Percentiles rank a stretch among this genome's conserved stretches.
Evolutionary conservation across 1,139 yeast species (phyloP).

Genomic region (Yarrowia galli): DNA sequence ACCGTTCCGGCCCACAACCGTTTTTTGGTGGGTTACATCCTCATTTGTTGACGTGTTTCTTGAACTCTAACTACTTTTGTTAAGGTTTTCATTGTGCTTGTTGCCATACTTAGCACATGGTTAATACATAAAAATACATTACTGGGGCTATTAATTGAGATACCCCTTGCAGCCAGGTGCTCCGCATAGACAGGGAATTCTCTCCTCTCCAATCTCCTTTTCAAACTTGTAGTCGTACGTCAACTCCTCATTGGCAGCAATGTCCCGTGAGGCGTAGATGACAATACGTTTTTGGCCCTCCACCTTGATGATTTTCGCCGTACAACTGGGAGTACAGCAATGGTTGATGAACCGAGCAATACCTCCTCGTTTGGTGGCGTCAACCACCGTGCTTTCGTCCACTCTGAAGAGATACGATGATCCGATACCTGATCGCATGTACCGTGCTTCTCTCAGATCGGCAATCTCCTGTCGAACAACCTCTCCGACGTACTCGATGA

Average conservation of each 20-base stretch:
- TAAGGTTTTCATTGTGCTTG: too few relatives aligned
- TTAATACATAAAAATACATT: slow-evolving; percentile 23
- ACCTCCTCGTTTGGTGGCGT: slow-evolving; percentile 97
- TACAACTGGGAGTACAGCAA: slow-evolving; percentile 96
- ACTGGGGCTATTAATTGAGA: slow-evolving; percentile 60
- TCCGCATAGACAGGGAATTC: slow-evolving; percentile 93
- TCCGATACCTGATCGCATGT: slow-evolving; percentile 90
- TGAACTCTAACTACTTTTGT: too few relatives aligned
- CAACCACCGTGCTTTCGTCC: slow-evolving; percentile 93
- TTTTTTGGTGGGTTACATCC: too few relatives aligned
- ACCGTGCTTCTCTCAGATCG: slow-evolving; percentile 87
- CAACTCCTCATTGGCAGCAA: slow-evolving; percentile 82
- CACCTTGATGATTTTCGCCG: slow-evolving; percentile 94
- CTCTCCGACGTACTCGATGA: slow-evolving; percentile 98
- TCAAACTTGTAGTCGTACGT: slow-evolving; percentile 96
- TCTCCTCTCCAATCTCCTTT: slow-evolving; percentile 88
- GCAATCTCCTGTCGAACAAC: slow-evolving; percentile 93
- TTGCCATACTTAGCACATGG: too few relatives aligned
- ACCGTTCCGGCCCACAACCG: too few relatives aligned
- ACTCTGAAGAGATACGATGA: slow-evolving; percentile 91
- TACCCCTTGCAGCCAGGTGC: slow-evolving; percentile 94
- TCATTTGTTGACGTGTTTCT: too few relatives aligned
- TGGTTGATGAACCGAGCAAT: slow-evolving; percentile 93
- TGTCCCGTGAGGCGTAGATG: slow-evolving; percentile 88
- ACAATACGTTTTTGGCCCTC: slow-evolving; percentile 95